These are phyloP conservation scores for Plectranthus barbatus DNA, from an alignment of 257 asterid species.

Conservation along the genomic window DNA sequence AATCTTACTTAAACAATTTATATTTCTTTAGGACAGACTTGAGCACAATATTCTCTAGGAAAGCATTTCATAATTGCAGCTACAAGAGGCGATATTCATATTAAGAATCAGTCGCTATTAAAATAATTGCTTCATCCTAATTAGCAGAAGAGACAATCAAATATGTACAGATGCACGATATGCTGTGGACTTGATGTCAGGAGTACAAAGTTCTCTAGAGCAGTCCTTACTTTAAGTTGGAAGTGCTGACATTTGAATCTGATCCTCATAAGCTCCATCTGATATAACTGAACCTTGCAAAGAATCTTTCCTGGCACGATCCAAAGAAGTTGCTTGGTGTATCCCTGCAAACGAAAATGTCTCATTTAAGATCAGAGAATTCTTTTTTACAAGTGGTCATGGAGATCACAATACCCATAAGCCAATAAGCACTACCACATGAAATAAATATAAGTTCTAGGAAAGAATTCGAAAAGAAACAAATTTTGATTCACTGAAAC, in stretches of 20 bases:
- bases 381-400: conserved; percentile 1
- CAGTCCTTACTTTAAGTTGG: conserved; percentile 55
- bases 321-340: conserved; percentile 85
- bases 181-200: neutral
- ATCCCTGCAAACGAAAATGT: conserved; percentile 51
- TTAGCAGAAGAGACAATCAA: neutral
- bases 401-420: neutral
- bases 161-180: neutral
- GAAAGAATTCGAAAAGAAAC: neutral
- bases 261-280: conserved; percentile 58
- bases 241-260: conserved; percentile 58
- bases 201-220: neutral
- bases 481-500: neutral
- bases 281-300: conserved; percentile 39
- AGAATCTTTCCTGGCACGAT: conserved; percentile 59
- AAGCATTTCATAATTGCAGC: neutral
- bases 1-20: neutral
- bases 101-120: neutral
- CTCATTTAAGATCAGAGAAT: conserved; percentile 9
- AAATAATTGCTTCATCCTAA: neutral
- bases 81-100: neutral
- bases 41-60: neutral
- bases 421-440: neutral
- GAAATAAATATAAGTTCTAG: neutral
- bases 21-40: neutral